phyloP scores from a whole-genome alignment of 192 early-diverging fungal species.

The Rhizophagus sp. region DNA sequence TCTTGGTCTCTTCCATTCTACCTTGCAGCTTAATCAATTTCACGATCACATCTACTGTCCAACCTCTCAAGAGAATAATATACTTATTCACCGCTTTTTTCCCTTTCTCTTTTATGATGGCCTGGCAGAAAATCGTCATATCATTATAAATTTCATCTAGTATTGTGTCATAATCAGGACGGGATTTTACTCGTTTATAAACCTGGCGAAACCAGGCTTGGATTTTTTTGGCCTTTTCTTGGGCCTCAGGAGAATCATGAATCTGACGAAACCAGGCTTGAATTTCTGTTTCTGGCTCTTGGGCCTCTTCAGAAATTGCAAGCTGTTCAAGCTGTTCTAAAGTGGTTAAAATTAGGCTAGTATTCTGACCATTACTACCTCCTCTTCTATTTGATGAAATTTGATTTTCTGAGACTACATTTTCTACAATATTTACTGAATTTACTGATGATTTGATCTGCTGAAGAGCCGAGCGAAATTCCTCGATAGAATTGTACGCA shows the following conservation, averaged over 20 bases:
- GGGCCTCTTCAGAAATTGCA: not conserved
- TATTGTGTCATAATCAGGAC: not conserved
- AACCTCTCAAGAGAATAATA: conserved; percentile 27
- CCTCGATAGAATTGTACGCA: not conserved
- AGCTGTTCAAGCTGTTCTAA: no score
- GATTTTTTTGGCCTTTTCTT: conserved; percentile 1
- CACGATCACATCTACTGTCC: not conserved
- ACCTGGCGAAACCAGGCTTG: not conserved
- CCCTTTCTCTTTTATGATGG: not conserved
- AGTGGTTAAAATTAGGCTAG: no score
- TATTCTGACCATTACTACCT: no score
- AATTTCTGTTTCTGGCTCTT: no score
- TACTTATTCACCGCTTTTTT: not conserved
- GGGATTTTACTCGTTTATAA: not conserved
- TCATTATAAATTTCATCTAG: not conserved
- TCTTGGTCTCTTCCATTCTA: not conserved
- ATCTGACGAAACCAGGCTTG: conserved; percentile 20
- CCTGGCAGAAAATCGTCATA: not conserved
- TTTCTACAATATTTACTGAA: not conserved
- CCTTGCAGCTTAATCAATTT: not conserved
- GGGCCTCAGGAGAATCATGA: not conserved
- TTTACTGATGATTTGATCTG: not conserved
- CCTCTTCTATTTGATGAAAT: no score
- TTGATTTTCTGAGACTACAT: no score
- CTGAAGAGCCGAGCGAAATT: not conserved